Conservation (phyloP, 352 stramenopile genomes). For the Globisporangium abappressorium region DNA sequence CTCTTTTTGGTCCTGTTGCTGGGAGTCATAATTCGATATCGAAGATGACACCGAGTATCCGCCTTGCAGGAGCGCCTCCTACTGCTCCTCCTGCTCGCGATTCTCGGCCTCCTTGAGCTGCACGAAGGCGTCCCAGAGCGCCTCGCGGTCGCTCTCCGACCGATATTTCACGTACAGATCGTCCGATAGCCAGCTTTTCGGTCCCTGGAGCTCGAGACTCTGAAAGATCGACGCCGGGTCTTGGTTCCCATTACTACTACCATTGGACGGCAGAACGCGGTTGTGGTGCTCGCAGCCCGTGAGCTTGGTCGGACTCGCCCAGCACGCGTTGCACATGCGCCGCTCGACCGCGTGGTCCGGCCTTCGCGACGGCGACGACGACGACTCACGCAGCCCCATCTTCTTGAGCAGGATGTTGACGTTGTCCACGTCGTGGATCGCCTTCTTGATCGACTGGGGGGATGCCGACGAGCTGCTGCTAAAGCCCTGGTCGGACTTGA, state of each 20-base stretch:
- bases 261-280: constrained; percentile 28
- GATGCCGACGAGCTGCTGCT: neutral
- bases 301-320: constrained; percentile 49
- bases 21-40: constrained; percentile 16
- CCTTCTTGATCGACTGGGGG: constrained; percentile 47
- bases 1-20: constrained; percentile 7
- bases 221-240: constrained; percentile 2
- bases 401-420: constrained; percentile 67
- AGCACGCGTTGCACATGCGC: constrained; percentile 82
- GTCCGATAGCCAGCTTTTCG: constrained; percentile 73
- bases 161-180: constrained; percentile 84
- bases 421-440: constrained; percentile 69
- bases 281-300: constrained; percentile 67
- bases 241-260: constrained; percentile 14
- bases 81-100: constrained; percentile 29
- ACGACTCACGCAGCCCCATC: constrained; percentile 51
- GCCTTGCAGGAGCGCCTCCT: constrained; percentile 25
- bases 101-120: constrained; percentile 35
- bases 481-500: constrained; percentile 34
- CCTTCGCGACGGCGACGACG: constrained; percentile 29
- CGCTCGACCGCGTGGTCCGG: constrained; percentile 69
- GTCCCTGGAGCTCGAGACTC: constrained; percentile 62
- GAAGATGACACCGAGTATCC: neutral
- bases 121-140: constrained; percentile 48
- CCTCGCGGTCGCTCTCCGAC: constrained; percentile 65